phyloP scores from a whole-genome alignment of 2,329 filamentous ascomycete species.

The Botrytis fragariae region DNA sequence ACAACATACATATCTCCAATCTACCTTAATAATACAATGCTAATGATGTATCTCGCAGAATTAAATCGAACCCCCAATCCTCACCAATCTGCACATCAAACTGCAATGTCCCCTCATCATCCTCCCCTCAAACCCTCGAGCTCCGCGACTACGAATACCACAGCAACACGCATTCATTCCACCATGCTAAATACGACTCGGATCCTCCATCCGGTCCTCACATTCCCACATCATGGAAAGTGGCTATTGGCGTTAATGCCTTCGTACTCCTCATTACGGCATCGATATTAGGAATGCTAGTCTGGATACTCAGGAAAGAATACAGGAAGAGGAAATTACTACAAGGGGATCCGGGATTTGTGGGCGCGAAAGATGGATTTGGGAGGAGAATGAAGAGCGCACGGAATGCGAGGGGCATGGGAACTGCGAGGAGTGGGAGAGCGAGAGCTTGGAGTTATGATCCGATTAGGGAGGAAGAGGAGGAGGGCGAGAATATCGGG shows the following conservation, averaged over 20 bases:
- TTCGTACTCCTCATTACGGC: constrained; percentile 19
- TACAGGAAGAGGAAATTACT: constrained; percentile 10
- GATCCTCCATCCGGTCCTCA: neutral
- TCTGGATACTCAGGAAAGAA: constrained; percentile 15
- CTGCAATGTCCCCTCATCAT: neutral
- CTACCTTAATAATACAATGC: neutral
- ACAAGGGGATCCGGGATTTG: constrained; percentile 4
- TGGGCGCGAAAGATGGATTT: constrained; percentile 17
- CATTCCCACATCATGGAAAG: constrained; percentile 20
- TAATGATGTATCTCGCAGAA: constrained; percentile 2
- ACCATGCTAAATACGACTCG: constrained; percentile 7
- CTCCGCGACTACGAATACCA: constrained; percentile 12
- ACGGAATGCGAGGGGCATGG: neutral
- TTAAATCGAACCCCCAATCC: neutral
- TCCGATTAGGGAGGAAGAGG: constrained; percentile 17
- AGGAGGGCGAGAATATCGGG: neutral
- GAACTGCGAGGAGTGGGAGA: neutral
- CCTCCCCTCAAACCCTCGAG: neutral
- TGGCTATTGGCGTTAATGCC: constrained; percentile 18
- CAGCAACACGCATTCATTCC: neutral
- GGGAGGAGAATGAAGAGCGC: constrained; percentile 19
- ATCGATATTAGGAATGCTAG: constrained; percentile 17
- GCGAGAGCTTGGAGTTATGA: constrained; percentile 18
- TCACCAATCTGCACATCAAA: neutral
- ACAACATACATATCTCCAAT: neutral